Evolutionary conservation across 2,329 filamentous ascomycete genomes (phyloP), one percentile per base, ranked within the genome.

Genomic region (Xylaria sp.): DNA sequence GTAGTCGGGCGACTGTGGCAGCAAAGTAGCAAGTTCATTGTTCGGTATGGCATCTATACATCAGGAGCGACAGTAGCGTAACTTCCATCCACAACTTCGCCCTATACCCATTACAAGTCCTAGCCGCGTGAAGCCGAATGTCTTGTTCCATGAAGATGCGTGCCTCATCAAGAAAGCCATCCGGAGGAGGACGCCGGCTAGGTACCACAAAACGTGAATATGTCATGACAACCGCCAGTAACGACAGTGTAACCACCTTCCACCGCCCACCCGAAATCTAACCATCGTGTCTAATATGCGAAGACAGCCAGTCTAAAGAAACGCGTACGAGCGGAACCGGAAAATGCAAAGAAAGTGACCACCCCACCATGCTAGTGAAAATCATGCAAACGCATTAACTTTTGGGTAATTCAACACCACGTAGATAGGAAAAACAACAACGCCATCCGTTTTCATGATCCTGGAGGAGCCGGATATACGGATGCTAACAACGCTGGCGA

Each of bases 291-390:
- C 71, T 73, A 70, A 49, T 71, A 72, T 71, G 71, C 69, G 61
- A 64, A 52, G 67, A 68, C 66, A 70, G 62, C 70, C 66, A 69
- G 67, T 72, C 70, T 71, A 72, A 68, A 67, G 67, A 65, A 66
- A 69, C 65, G 56, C 57, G 55, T 52, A 64, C 66, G 63, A 69
- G 61, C 68, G 67, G 67, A 68, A 66, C 71, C 68, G 64, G 69
- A 69, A 71, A 72, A 73, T 72, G 70, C 71, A 72, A 67, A 72
- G 67, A 60, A 67, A 69, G 70, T 66, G 67, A 67, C 69, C 70
- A 68, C 66, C 70, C 37, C 71, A 64, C 68, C 68, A 72, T 69
- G 68, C 69, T 65, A 62, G 63, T 69, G 65, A 30, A 30, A 30
- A 30, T 67, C 61, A 71, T 72, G 69, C 70, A 71, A 65, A 64